phyloP scores from a whole-genome alignment of 169 alveolate genomes.

The Eimeria zaria region DNA sequence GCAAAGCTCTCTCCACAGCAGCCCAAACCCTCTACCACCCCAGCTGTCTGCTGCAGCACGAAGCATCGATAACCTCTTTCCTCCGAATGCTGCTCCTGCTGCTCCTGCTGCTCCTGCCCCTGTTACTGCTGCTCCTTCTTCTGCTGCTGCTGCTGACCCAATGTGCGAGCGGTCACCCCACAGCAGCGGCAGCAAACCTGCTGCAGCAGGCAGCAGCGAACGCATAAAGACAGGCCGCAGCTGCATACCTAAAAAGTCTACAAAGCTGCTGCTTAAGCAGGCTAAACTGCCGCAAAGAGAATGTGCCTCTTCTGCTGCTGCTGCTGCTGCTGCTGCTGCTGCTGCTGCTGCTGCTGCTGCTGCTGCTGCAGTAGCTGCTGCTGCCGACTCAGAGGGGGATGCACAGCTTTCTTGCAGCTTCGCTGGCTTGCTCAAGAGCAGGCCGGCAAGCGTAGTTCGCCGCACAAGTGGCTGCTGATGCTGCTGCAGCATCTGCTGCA shows the following conservation, averaged over 20 bases:
- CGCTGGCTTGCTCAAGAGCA: background rate
- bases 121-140: conserved; percentile 41
- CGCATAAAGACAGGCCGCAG: conserved; percentile 79
- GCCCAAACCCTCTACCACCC: conserved; percentile 57
- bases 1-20: conserved; percentile 68
- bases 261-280: conserved; percentile 5
- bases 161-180: background rate
- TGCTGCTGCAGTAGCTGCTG: too few relatives aligned
- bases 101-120: background rate
- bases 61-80: background rate
- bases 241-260: conserved; percentile 65
- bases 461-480: background rate
- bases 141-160: conserved; percentile 27
- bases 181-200: conserved; percentile 80
- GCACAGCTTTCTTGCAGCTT: background rate
- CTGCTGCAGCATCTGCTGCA: conserved; percentile 16
- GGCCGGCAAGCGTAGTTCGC: background rate
- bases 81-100: conserved; percentile 37
- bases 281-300: conserved; percentile 43
- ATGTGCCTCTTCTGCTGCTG: conserved; percentile 62
- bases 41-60: conserved; percentile 59
- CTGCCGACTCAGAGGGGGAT: background rate
- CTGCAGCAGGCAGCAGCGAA: conserved; percentile 76
- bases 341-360: conserved; percentile 53
- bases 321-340: conserved; percentile 65